phyloP scores from a whole-genome alignment of 2,329 filamentous ascomycete species.

The Aspergillus awamori region DNA sequence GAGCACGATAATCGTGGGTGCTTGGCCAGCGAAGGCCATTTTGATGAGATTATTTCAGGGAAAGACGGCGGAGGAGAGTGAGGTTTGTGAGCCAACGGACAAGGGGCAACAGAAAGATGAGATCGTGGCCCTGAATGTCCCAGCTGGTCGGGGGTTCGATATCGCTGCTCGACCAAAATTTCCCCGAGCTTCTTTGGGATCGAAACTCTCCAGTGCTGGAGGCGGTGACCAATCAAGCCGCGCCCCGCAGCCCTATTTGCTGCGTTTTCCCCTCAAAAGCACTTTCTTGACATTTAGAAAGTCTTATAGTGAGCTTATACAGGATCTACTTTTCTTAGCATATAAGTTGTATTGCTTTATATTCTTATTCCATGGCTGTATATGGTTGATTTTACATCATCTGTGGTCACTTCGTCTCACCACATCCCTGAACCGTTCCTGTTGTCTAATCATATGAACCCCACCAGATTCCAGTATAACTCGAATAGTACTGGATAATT shows the following conservation, averaged over 20 bases:
- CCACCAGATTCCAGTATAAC: too few relatives aligned
- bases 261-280: background rate
- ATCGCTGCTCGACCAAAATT: constrained; percentile 46
- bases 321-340: too few relatives aligned
- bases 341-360: too few relatives aligned
- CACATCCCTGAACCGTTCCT: too few relatives aligned
- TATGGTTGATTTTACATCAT: too few relatives aligned
- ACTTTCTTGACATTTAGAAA: background rate
- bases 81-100: constrained; percentile 10
- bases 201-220: constrained; percentile 33
- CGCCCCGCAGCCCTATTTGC: constrained; percentile 24
- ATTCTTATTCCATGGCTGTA: too few relatives aligned
- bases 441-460: too few relatives aligned
- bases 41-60: constrained; percentile 34
- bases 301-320: too few relatives aligned
- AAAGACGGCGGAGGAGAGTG: constrained; percentile 20
- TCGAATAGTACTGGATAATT: too few relatives aligned
- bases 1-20: constrained; percentile 96
- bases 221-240: constrained; percentile 40
- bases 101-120: constrained; percentile 24
- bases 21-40: constrained; percentile 97
- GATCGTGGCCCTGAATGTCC: constrained; percentile 30
- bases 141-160: constrained; percentile 35
- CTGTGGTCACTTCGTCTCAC: too few relatives aligned
- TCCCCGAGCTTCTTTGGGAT: constrained; percentile 42